These are phyloP conservation scores for Amorphotheca resinae DNA, from an alignment of 495 filamentous ascomycete genomes.

Conservation along the genomic window DNA sequence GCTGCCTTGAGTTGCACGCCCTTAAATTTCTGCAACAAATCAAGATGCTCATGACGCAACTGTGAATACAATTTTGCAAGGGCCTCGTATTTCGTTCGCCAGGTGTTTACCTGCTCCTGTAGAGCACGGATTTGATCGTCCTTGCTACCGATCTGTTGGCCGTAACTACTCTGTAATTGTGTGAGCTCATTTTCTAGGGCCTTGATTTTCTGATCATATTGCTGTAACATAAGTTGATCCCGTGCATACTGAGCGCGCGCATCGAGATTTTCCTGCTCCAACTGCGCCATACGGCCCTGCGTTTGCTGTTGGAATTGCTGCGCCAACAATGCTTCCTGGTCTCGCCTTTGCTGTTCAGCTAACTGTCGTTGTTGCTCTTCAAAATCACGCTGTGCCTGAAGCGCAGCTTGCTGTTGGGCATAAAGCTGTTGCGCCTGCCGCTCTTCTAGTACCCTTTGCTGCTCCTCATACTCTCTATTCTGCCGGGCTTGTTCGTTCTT, in stretches of 20 bases:
- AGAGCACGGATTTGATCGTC: slow-evolving; percentile 88
- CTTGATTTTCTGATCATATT: slow-evolving; percentile 91
- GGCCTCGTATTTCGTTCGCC: slow-evolving; percentile 93
- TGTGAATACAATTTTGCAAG: slow-evolving; percentile 95
- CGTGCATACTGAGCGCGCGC: slow-evolving; percentile 90
- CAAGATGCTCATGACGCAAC: slow-evolving; percentile 86
- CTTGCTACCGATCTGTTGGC: slow-evolving; percentile 74
- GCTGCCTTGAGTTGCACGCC: slow-evolving; percentile 88
- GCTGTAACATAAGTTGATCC: slow-evolving; percentile 92
- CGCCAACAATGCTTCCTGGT: slow-evolving; percentile 75
- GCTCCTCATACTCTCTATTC: slow-evolving; percentile 86
- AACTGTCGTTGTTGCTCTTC: slow-evolving; percentile 87
- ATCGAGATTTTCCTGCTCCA: slow-evolving; percentile 90
- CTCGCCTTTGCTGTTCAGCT: slow-evolving; percentile 76
- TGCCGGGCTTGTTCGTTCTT: slow-evolving; percentile 80
- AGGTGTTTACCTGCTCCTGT: slow-evolving; percentile 92
- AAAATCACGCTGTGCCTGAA: slow-evolving; percentile 81
- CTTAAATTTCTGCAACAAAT: slow-evolving; percentile 91
- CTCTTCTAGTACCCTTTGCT: slow-evolving; percentile 76
- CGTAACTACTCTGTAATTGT: slow-evolving; percentile 69
- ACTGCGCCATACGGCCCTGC: slow-evolving; percentile 81
- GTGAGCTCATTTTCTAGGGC: slow-evolving; percentile 77
- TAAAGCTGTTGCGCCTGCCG: slow-evolving; percentile 56
- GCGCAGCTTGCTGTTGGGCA: slow-evolving; percentile 61
- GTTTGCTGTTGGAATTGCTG: slow-evolving; percentile 88